Percentiles rank a stretch among this genome's conserved stretches.
Conservation (phyloP, 805 yeast genomes). For the Metschnikowia kunwiensis region DNA sequence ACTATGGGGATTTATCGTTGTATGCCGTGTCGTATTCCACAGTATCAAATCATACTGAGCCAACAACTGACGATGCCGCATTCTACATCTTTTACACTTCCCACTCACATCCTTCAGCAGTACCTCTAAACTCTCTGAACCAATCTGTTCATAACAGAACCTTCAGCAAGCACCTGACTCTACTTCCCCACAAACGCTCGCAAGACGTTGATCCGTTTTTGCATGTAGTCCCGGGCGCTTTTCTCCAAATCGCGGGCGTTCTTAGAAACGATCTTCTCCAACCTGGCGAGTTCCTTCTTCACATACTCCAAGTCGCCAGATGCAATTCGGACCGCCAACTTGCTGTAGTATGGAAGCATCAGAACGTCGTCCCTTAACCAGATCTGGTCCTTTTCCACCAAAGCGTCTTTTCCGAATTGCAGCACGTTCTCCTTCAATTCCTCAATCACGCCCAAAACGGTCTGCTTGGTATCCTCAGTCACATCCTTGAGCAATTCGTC, state of each 20-base stretch:
- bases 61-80: too few species aligned
- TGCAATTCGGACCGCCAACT: conserved; percentile 42
- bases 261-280: conserved; percentile 39
- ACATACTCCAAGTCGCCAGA: conserved; percentile 46
- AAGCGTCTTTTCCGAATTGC: conserved; percentile 11
- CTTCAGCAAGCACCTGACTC: background rate
- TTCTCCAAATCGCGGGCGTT: conserved; percentile 33
- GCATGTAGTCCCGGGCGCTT: conserved; percentile 49
- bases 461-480: conserved; percentile 4
- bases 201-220: conserved; percentile 51
- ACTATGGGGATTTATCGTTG: too few species aligned
- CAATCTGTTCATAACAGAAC: too few species aligned
- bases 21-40: too few species aligned
- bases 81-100: too few species aligned
- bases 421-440: conserved; percentile 13
- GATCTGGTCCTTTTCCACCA: conserved; percentile 15
- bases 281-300: conserved; percentile 28
- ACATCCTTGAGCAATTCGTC: conserved; percentile 15
- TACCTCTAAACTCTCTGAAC: too few species aligned
- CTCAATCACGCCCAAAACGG: conserved; percentile 9
- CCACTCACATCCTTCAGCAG: too few species aligned
- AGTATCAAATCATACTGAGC: too few species aligned
- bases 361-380: conserved; percentile 19
- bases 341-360: conserved; percentile 46
- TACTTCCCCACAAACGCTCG: conserved; percentile 11